Evolutionary conservation across 345 rosid genomes (phyloP), one percentile per base, ranked within the genome.

Genomic region (Pistacia integerrima): DNA sequence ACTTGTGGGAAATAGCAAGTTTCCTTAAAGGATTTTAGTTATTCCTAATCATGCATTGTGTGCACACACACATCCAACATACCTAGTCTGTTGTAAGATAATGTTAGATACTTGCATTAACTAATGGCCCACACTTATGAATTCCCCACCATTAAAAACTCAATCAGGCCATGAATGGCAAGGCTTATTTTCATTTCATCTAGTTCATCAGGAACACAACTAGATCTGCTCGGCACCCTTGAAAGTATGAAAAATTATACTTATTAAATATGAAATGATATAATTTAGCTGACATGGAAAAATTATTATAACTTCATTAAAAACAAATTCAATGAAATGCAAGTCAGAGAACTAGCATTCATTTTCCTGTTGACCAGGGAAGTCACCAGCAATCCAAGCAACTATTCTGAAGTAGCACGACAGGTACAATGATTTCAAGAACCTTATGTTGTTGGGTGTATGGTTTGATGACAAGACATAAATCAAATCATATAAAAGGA

Each of bases 281-380:
- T 73, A 73, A 25, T 48, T 49, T 12, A 48, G 22, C 44, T 14
- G 18, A 17, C 18, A 14, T 11, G 11, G 18, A 58, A 35, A 30
- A 36, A 48, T 73, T 59, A 74, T 20, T 74, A 20, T 52, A 52
- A 74, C 46, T 62, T 49, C 67, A 28, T 18, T 4, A 60, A 46
- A 33, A 55, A 35, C 30, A 44, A 56, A 64, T 54, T 41, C 36
- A 30, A 44, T n/a, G 22, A 44, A 48, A 14, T 57, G 59, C 16
- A 2, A 33, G 22, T 75, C n/a, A 25, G 12, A 65, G 33, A 57
- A 4, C 48, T 13, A 56, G 77, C 51, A 55, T n/a, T 56, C 22
- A 8, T 12, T 54, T 67, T 65, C 56, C 8, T 44, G 41, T 11
- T n/a, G 52, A 41, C 28, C 4, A 5, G 61, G 22, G 13, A 56